Conservation (phyloP, 495 filamentous ascomycete species). For the Penicillium odoratum region DNA sequence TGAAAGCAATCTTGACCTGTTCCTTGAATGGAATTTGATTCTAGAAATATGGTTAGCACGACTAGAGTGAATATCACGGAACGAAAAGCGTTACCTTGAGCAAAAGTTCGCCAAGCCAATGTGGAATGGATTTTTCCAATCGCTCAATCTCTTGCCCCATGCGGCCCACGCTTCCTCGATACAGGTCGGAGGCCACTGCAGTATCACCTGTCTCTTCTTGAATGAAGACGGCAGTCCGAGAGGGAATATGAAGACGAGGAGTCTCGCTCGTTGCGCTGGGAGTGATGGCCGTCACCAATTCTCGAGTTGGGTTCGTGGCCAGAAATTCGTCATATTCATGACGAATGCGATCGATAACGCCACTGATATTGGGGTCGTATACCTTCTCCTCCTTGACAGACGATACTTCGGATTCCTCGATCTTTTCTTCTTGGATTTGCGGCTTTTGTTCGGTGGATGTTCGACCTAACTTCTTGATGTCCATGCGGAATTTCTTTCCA, state of each 20-base stretch:
- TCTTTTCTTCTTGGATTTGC: slow-evolving; percentile 71
- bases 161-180: slow-evolving; percentile 78
- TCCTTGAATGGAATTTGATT: slow-evolving; percentile 87
- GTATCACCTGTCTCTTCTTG: slow-evolving; percentile 88
- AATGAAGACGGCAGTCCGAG: slow-evolving; percentile 81
- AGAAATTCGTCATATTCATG: slow-evolving; percentile 75
- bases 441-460: slow-evolving; percentile 79
- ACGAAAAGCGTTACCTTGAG: slow-evolving; percentile 57
- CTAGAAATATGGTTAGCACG: slow-evolving; percentile 32
- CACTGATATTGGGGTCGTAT: slow-evolving; percentile 78
- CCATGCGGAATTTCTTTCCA: slow-evolving; percentile 84
- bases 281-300: slow-evolving; percentile 63
- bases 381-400: slow-evolving; percentile 70
- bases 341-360: slow-evolving; percentile 74
- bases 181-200: slow-evolving; percentile 89
- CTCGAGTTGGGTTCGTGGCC: slow-evolving; percentile 51
- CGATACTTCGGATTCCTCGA: slow-evolving; percentile 71
- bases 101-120: slow-evolving; percentile 91
- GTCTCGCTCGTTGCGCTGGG: slow-evolving; percentile 84
- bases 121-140: slow-evolving; percentile 80
- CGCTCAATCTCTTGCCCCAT: slow-evolving; percentile 76
- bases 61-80: not conserved
- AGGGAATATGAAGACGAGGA: slow-evolving; percentile 76
- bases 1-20: slow-evolving; percentile 89
- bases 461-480: slow-evolving; percentile 81